Base-by-base conservation (phyloP, 75 land plant species). In the Gnetum montanum region DNA sequence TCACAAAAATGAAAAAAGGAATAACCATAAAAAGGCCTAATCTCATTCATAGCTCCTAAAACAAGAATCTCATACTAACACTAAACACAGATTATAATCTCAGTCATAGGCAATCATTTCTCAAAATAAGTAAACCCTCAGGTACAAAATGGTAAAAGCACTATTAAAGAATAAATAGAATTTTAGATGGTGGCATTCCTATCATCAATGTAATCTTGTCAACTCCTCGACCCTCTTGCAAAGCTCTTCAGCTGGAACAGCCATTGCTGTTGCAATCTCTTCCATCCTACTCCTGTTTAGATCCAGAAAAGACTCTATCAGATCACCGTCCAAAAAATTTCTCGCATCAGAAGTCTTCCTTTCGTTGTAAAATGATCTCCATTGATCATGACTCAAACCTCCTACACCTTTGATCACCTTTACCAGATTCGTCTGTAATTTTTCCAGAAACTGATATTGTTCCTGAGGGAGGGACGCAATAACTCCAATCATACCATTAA, bases 341-440 rank as follows among this genome's bases (percentile, higher is more conserved):
- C 70, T 84, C 16, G 97, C 83, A 34, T 95, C 99, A 0, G 60
- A 76, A 8, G 86, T 90, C 72, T 82, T 90, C 60, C 95, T 80
- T 73, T 95, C 99, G 35, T 86, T 95, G 79, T 78, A 73, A 61
- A 95, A 95, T 20, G 99, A 95, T 6, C 99, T 76, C 99, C 99
- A 95, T 13, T 86, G 93, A 60, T 95, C 99, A 65, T 90, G 97
- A 66, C 92, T 87, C 43, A 95, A 65, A 11, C 97, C 97, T 23
- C 99, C 99, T 0, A 95, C 97, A 4, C 99, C 99, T 63, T 85
- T 90, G n/a, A 95, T 90, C 25, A 90, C 97, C 70, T 90, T 90
- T 55, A 82, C 82, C 49, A 95, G 66, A 58, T 65, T 69, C 26
- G 75, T 53, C 60, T 95, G 99, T 10, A 95, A 71, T 72, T 84